Percentiles rank a stretch among this genome's conserved stretches.
These are phyloP conservation scores for Solanum megistacrolobum DNA, from an alignment of 257 asterid genomes.

Conservation along the genomic window DNA sequence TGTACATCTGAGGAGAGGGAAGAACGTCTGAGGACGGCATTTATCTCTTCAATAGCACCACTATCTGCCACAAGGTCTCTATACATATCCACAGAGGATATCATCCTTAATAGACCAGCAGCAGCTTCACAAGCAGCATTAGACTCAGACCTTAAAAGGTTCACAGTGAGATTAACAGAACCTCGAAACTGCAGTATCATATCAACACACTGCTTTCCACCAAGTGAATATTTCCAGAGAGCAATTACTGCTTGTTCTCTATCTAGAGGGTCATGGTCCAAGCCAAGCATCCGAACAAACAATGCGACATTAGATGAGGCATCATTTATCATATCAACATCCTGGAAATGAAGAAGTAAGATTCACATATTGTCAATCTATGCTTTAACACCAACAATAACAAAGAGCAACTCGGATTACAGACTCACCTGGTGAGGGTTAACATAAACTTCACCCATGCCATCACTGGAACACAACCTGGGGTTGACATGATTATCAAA, in stretches of 20 bases:
- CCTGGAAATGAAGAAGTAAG: constrained; percentile 31
- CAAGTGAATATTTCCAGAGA: constrained; percentile 77
- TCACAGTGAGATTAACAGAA: constrained; percentile 59
- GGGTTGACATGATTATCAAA: constrained; percentile 7
- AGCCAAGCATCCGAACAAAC: constrained; percentile 78
- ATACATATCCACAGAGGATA: constrained; percentile 52
- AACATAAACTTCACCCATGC: constrained; percentile 27
- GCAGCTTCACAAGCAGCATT: constrained; percentile 83
- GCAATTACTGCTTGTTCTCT: constrained; percentile 71
- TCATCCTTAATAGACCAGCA: constrained; percentile 58
- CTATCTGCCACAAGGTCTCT: constrained; percentile 62
- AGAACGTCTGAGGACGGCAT: constrained; percentile 45
- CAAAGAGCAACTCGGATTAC: background rate
- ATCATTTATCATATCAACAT: constrained; percentile 22
- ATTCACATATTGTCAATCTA: background rate
- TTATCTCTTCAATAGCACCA: constrained; percentile 79
- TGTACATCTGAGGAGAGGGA: constrained; percentile 50
- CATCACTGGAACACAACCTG: constrained; percentile 27
- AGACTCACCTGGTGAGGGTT: constrained; percentile 13
- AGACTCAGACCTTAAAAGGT: constrained; percentile 60
- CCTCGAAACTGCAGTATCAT: constrained; percentile 59
- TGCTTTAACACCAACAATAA: background rate
- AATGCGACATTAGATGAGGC: constrained; percentile 36
- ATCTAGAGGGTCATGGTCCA: constrained; percentile 67
- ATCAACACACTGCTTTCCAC: constrained; percentile 65